Evolutionary conservation across 768 basidiomycete genomes (phyloP), one percentile per base, ranked within the genome.

Genomic region (Podaxis sp.): DNA sequence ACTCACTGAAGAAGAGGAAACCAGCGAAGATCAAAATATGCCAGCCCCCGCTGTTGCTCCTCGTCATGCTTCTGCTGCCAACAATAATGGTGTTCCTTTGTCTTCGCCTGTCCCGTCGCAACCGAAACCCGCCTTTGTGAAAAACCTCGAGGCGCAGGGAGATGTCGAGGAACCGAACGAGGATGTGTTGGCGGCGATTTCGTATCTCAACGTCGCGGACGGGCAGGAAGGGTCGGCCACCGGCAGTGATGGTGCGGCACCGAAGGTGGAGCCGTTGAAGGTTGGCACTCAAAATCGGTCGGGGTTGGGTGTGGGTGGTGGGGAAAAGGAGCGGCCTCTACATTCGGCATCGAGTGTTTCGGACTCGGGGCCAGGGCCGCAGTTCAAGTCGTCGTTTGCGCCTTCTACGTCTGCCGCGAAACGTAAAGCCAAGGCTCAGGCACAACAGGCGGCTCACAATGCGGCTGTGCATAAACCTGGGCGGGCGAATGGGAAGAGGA

Each of bases 381-480:
- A 85, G 59, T 90, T 83, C 76, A 87, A 86, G 58, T 96, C 95
- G 0, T 95, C 96, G 3, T 98, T 98, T 71, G 92, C 94, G 0
- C 89, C 89, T 1, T 92, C 90, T 17, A 90, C 85, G 69, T 86
- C 89, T 66, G 94, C 94, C 42, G 86, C 87, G 22, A 89, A 98
- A 70, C 84, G 96, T 58, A 90, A 91, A 68, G 90, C 92, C 7
- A 92, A 90, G 71, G 82, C 84, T 13, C 88, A 96, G 70, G 93
- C 90, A 11, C 90, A 92, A 67, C 90, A 93, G 70, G 89, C 86
- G 51, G 93, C 92, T 0, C 85, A 89, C 36, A 85, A 93, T 48
- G 90, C 90, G 44, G 93, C 91, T 11, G 84, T 80, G 49, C 86
- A 88, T 61, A 85, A 84, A 69, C 95, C 89, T 51, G 95, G 89